Conservation (phyloP, 208 protist genomes). For the Leishmania amazonensis region DNA sequence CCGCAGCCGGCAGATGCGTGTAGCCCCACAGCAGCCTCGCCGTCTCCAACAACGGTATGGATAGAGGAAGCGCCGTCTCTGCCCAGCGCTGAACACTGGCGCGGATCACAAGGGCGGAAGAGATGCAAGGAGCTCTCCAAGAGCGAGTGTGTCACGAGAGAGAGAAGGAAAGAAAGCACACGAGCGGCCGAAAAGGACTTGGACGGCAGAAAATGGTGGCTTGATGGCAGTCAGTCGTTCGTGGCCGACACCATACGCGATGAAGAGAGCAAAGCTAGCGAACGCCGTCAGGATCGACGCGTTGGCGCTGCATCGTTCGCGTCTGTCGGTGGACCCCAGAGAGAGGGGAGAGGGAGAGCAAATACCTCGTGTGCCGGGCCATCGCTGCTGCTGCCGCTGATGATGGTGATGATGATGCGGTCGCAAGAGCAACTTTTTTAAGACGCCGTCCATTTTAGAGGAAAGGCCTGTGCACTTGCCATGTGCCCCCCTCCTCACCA, state of each 20-base stretch:
- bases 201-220: background rate
- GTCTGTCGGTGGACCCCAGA: background rate
- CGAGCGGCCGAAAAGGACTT: background rate
- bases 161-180: background rate
- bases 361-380: background rate
- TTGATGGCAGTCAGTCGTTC: background rate
- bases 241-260: background rate
- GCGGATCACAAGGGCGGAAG: background rate
- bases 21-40: slow-evolving; percentile 25
- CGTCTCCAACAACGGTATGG: slow-evolving; percentile 9
- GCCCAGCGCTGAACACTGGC: background rate
- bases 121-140: background rate
- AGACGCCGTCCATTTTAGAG: background rate
- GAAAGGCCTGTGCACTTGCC: background rate
- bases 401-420: background rate
- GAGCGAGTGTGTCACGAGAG: background rate
- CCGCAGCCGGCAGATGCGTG: slow-evolving; percentile 39
- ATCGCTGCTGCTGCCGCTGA: background rate
- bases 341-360: background rate
- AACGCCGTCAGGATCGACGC: background rate
- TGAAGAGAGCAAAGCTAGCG: background rate
- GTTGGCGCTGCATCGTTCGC: background rate
- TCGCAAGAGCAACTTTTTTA: background rate
- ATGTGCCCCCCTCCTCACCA: background rate
- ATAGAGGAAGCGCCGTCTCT: background rate